Base-by-base conservation (phyloP, 2,329 filamentous ascomycete species). In the Exophiala sideris region DNA sequence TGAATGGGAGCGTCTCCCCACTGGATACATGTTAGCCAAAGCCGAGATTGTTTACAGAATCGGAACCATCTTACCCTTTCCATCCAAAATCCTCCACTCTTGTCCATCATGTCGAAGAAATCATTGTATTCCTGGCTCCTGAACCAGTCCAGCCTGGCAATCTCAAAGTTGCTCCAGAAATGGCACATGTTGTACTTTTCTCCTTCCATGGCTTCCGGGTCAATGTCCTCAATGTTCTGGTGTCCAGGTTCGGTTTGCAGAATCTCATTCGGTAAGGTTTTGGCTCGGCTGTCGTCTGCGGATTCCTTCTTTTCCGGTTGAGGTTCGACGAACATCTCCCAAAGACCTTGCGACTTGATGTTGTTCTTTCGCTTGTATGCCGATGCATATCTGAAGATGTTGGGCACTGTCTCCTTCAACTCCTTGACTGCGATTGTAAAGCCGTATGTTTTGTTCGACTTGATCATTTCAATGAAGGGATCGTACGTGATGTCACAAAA, bases 141-240 rank as follows among this genome's bases (percentile, higher is more conserved):
- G 82, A 97, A 97, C 84, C 91, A 99, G 74, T 89, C 87, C 57
- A 99, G 81, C 56, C 86, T 85, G 11, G 94, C 94, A 74, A 99
- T 99, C 73, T 99, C 94, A 64, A 99, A 99, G 72, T 99, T 99
- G 71, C 91, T 96, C 94, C 94, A 99, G 78, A 96, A 99, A 77
- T 99, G 94, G 71, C 94, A 99, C 94, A 99, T 99, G 76, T 99
- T 99, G 79, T 99, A 99, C 65, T 86, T 89, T 71, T 99, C 94
- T 60, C 91, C 90, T 69, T 97, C 92, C 94, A 99, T 99, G 39
- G 86, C 83, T 67, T 97, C 91, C 0, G 87, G 85, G 67, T 97
- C 90, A 52, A 96, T 88, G 39, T 94, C 85, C 29, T 87, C 85
- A n/a, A 90, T 74, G 33, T 81, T 81, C 59, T 85, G 84, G 50